Base-by-base conservation (phyloP, 441 rosid genomes). In the Erysimum pusillum region DNA sequence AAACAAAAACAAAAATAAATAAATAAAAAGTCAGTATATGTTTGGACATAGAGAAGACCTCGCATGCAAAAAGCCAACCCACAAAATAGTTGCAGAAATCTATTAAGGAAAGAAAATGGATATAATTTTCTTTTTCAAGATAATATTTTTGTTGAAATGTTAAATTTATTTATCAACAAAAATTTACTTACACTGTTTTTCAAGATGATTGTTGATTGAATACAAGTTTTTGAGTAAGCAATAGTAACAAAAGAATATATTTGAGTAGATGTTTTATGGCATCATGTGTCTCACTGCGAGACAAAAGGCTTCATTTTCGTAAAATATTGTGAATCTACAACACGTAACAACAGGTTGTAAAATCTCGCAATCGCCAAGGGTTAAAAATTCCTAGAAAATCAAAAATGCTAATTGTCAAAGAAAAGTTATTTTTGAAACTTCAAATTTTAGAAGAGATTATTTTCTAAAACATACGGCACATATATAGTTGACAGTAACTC, bases 21-120 rank as follows among this genome's bases (percentile, higher is more conserved):
- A n/a, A 28, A 56, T 14, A 41, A 58, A 58, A 64, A 49, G 34
- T 31, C 67, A 32, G 63, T 64, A 64, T 77, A 71, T 64, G 42
- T 71, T 76, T 77, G 61, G 80, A 71, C 76, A 57, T 57, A 64
- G 45, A 71, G 76, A 77, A 71, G 12, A 48, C 65, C 63, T 77
- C 72, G 80, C 80, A 57, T 71, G 80, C 76, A 64, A 70, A 77
- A 77, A 71, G 80, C 73, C 80, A 71, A 76, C 67, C 64, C 76
- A 58, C 61, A 57, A 63, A 56, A 56, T 71, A 76, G 53, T 63
- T 71, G 28, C 71, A 77, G 17, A 46, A 56, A 38, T 10, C 14
- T 17, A 69, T 34, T 10, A 58, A n/a, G 8, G 6, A 65, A n/a
- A n/a, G n/a, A n/a, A n/a, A n/a, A n/a, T n/a, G n/a, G n/a, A n/a